phyloP scores from a whole-genome alignment of 1,139 yeast species.

The Candida gigantensis region DNA sequence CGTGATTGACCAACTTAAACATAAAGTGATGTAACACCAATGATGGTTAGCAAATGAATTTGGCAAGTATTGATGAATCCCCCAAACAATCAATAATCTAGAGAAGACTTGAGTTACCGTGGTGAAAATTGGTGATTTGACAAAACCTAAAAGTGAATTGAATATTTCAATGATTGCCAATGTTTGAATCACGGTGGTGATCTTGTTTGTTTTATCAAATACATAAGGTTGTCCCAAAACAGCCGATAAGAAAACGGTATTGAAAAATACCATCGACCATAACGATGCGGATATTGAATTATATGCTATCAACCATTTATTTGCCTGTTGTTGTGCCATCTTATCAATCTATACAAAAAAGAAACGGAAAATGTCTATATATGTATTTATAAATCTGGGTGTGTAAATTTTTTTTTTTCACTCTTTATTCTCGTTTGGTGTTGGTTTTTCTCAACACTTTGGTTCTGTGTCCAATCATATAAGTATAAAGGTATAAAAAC shows the following conservation, averaged over 20 bases:
- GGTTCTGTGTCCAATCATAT: slow-evolving; percentile 35
- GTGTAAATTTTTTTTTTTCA: slow-evolving; percentile 3
- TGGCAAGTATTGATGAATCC: slow-evolving; percentile 76
- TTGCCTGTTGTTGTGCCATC: slow-evolving; percentile 29
- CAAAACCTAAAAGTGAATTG: slow-evolving; percentile 77
- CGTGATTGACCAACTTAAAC: slow-evolving; percentile 86
- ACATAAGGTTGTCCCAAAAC: slow-evolving; percentile 57
- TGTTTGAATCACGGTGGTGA: slow-evolving; percentile 75
- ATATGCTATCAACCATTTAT: slow-evolving; percentile 45
- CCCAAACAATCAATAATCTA: slow-evolving; percentile 79
- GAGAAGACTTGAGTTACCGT: slow-evolving; percentile 87
- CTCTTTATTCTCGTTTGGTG: background rate
- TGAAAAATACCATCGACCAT: slow-evolving; percentile 47
- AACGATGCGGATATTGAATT: slow-evolving; percentile 47
- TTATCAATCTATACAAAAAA: background rate
- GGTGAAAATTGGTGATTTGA: slow-evolving; percentile 80
- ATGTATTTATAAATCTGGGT: slow-evolving; percentile 1
- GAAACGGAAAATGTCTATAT: background rate
- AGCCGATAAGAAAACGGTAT: slow-evolving; percentile 37
- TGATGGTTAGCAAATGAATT: slow-evolving; percentile 60
- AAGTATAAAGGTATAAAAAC: slow-evolving; percentile 28
- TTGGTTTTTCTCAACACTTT: slow-evolving; percentile 19
- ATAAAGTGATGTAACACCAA: slow-evolving; percentile 65
- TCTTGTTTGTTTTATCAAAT: slow-evolving; percentile 58
- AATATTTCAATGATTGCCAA: slow-evolving; percentile 79